Base-by-base conservation (phyloP, 345 rosid genomes). In the Citropsis articulata region DNA sequence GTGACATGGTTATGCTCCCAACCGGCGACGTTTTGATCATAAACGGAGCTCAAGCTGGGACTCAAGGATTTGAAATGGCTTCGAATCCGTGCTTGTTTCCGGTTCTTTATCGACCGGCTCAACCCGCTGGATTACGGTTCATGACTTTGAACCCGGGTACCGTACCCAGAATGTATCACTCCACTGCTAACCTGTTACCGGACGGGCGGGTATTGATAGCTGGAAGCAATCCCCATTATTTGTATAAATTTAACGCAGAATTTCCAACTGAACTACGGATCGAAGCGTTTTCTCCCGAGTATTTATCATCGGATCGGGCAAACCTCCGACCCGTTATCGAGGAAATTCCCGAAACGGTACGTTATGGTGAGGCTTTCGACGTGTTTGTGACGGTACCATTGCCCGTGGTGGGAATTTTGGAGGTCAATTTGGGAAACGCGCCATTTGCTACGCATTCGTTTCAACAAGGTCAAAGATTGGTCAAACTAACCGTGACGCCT, bases 271-370 rank as follows among this genome's bases (percentile, higher is more conserved):
- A 95, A 79, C 74, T 95, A 62, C 90, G 96, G 40, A 82, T 95
- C 19, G 99, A 95, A 78, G 92, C 94, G 8, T 95, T 95, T 82
- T 95, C 96, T 1, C 99, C 96, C 6, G 96, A 92, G 79, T 95
- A 95, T 80, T 75, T 95, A 28, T 88, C 94, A 0, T 76, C 84
- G 5, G 99, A 95, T 78, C 90, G 96, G 50, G 93, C 93, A 6
- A 90, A 92, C 68, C 57, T 95, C 72, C 87, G 98, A 68, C 95
- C 99, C 14, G 81, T 67, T n/a, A 80, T 94, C 12, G 86, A 67
- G 75, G 90, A 85, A 28, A 79, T 88, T 9, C 89, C 89, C 2
- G 88, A 82, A 77, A 84, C 84, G 38, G 87, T 92, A 73, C 84
- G 89, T 16, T 91, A 82, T 78, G 87, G 87, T 6, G 90, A 88